These are phyloP conservation scores for Talaromyces sp. DNA, from an alignment of 2,329 filamentous ascomycete genomes.

Conservation along the genomic window DNA sequence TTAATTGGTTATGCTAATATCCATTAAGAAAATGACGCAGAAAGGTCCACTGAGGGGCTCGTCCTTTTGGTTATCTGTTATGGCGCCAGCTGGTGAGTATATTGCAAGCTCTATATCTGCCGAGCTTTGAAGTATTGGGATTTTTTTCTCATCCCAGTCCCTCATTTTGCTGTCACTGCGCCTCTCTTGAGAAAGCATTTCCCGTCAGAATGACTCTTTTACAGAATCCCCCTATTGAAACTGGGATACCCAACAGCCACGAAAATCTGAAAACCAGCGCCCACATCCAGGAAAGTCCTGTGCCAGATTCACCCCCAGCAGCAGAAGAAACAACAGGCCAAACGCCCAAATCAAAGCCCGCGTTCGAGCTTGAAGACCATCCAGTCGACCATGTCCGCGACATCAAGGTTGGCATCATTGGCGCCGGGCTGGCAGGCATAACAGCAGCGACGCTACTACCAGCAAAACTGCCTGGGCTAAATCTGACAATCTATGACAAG, in stretches of 20 bases:
- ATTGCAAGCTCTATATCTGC: background rate
- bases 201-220: background rate
- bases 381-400: slow-evolving; percentile 46
- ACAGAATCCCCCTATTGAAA: background rate
- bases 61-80: background rate
- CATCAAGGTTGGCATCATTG: slow-evolving; percentile 56
- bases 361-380: slow-evolving; percentile 38
- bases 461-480: slow-evolving; percentile 61
- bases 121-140: background rate
- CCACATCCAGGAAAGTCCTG: background rate
- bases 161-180: background rate
- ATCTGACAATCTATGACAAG: slow-evolving; percentile 64
- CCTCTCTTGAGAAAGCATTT: background rate
- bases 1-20: background rate
- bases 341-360: background rate
- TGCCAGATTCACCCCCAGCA: background rate
- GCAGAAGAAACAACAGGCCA: slow-evolving; percentile 3
- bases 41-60: slow-evolving; percentile 9
- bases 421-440: slow-evolving; percentile 60
- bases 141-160: background rate
- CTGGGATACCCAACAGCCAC: background rate
- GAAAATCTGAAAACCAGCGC: background rate
- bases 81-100: slow-evolving; percentile 7
- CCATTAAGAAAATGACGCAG: background rate
- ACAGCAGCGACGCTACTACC: slow-evolving; percentile 62